Base-by-base conservation (phyloP, 2,329 filamentous ascomycete genomes). In the Diaporthe velutina region DNA sequence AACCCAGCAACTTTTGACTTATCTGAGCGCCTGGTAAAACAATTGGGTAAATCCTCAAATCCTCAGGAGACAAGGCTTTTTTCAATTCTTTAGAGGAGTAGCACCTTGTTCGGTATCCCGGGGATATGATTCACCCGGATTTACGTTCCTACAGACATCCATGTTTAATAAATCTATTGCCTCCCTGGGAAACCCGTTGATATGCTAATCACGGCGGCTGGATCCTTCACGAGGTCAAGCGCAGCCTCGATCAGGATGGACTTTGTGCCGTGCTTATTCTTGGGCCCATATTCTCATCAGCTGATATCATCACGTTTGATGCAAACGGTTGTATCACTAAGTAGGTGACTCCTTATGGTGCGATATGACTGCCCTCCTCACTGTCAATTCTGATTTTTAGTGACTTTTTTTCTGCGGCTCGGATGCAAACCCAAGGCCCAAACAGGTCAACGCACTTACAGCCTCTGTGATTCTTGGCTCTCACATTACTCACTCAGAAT, bases 161-260 rank as follows among this genome's bases (percentile, higher is more conserved):
- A 48, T 22, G 30, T 19, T 8, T 35, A 35, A 13, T 22, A n/a
- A 35, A 13, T 35, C 57, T 45, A 19, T 8, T 61, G 3, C 7
- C n/a, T 61, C 19, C 7, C 2, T 15, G 3, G 2, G 9, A n/a
- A 28, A 22, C 6, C 8, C 0, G 22, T 17, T 25, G 2, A 2
- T 30, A 8, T 30, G 15, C 25, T 10, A 33, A 0, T 10, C 1
- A 22, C 5, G 17, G 17, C 28, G 13, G 30, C 42, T 50, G 2
- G 2, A 25, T 35, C 28, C 28, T 66, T 15, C 12, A 12, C 33
- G 5, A 1, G 19, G 12, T 48, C 17, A 66, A 38, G 55, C 33
- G 19, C 35, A 25, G 22, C 7, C 25, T 25, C n/a, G 30, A 2
- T 25, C 5, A 28, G 30, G 45, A 28, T 52, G 30, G 15, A 40